Percentiles rank a stretch among this genome's conserved stretches.
Evolutionary conservation across 2,329 filamentous ascomycete species (phyloP).

Genomic region (Ophiocordyceps camponoti-floridani): DNA sequence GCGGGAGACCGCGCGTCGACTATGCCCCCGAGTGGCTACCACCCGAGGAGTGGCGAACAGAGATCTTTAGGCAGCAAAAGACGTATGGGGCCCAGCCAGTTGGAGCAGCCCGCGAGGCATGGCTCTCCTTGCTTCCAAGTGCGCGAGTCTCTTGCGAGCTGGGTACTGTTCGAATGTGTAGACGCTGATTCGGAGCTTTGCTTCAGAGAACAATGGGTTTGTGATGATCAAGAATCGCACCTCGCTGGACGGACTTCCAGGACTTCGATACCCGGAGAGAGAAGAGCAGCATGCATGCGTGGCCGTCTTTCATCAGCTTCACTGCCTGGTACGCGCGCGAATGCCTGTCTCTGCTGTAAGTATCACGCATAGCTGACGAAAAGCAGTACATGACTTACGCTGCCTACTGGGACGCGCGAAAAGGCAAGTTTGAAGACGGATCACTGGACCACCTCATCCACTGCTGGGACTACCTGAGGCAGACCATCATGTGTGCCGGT

Average conservation of each 20-base stretch:
- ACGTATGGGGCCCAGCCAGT: conserved; percentile 1
- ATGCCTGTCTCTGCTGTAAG: too few relatives aligned
- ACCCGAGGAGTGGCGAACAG: conserved; percentile 3
- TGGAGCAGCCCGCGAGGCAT: conserved; percentile 1
- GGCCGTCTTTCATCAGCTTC: conserved; percentile 2
- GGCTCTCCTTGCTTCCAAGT: conserved; percentile 3
- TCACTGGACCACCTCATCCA: conserved; percentile 22
- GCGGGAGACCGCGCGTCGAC: conserved; percentile 1
- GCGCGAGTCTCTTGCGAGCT: background rate
- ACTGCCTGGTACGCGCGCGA: conserved; percentile 1
- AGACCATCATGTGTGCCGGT: conserved; percentile 26
- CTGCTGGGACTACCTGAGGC: conserved; percentile 29
- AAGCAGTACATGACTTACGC: conserved; percentile 2
- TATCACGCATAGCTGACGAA: background rate
- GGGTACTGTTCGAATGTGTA: background rate
- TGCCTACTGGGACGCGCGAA: conserved; percentile 2
- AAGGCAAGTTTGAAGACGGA: conserved; percentile 4
- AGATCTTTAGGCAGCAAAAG: conserved; percentile 1
- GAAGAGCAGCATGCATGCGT: conserved; percentile 1
- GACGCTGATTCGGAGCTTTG: background rate
- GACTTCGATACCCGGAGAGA: conserved; percentile 1
- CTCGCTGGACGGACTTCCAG: conserved; percentile 1
- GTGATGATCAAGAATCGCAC: conserved; percentile 2
- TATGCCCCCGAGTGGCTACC: conserved; percentile 1
- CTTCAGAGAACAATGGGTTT: conserved; percentile 3